Base-by-base conservation (phyloP, 1,139 yeast species). In the Petasospora fabianii region DNA sequence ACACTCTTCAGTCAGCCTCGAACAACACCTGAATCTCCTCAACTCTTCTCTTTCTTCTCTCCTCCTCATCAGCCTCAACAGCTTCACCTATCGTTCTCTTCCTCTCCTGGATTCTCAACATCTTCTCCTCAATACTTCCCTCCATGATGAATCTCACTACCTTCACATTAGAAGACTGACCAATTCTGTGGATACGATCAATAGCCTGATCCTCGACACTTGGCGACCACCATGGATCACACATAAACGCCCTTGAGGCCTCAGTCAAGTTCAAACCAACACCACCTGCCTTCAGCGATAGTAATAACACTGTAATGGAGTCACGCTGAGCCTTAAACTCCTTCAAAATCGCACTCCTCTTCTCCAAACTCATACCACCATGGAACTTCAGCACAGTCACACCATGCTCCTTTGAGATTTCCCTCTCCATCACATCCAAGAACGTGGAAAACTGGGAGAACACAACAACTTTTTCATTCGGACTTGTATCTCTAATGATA, bases 221-320 rank as follows among this genome's bases (percentile, higher is more conserved):
- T 32, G 87, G 95, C 19, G 94, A 84, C 97, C 97, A 92, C 95
- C 96, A 92, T 0, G 97, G 97, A 55, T 92, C 97, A 90, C 92
- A 84, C 76, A 92, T 72, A 54, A 81, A 88, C 8, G 95, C 97
- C 32, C 77, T 73, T 0, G 86, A 82, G 0, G 97, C 96, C 34
- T 82, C 77, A 0, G 96, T 90, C 45, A 92, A 66, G 56, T 92
- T 92, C 48, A 92, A 69, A 0, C 98, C 98, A 8, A 90, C 96
- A 5, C 97, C 97, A 14, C 98, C 97, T 0, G 97, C 95, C 59
- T 87, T 90, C 46, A 90, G 65, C 1, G 96, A 84, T 26, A 92
- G 62, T 16, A 90, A 64, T 15, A 92, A 59, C 1, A 90, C 73
- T 2, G 79, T 72, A 4, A 80, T 22, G 55, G 53, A 44, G 6